Evolutionary conservation across 2,329 filamentous ascomycete genomes (phyloP).

Genomic region (Diaporthe sp.): DNA sequence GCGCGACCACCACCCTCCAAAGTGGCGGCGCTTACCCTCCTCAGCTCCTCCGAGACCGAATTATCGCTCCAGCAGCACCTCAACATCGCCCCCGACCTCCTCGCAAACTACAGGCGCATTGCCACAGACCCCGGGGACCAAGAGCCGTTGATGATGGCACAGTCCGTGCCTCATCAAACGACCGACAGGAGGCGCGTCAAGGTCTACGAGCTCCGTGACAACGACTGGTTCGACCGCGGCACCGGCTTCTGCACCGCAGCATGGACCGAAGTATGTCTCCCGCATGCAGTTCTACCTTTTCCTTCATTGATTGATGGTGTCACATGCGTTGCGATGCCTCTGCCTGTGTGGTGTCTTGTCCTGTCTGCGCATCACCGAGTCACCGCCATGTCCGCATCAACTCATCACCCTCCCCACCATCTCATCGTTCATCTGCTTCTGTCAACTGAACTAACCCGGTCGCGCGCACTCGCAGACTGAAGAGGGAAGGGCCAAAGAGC

Average conservation of each 20-base stretch:
- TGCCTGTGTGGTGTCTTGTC: not conserved
- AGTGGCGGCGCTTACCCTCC: conserved; percentile 70
- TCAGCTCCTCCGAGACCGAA: conserved; percentile 67
- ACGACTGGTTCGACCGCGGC: conserved; percentile 98
- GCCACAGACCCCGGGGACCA: conserved; percentile 64
- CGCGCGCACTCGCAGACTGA: conserved; percentile 59
- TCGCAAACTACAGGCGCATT: conserved; percentile 62
- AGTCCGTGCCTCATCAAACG: conserved; percentile 77
- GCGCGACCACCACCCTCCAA: conserved; percentile 53
- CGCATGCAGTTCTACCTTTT: not conserved
- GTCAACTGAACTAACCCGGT: conserved; percentile 44
- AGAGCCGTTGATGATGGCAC: conserved; percentile 79
- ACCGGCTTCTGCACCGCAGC: conserved; percentile 94
- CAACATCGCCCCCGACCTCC: conserved; percentile 67
- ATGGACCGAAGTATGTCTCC: conserved; percentile 75
- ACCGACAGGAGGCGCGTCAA: conserved; percentile 87
- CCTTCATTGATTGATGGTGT: not conserved
- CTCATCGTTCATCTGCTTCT: not conserved
- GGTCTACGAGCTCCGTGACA: conserved; percentile 98
- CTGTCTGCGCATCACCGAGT: not conserved
- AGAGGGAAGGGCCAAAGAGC: conserved; percentile 79
- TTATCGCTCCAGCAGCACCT: conserved; percentile 73
- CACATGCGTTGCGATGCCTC: not conserved
- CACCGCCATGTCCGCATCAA: not conserved
- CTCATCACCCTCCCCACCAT: not conserved